Evolutionary conservation across 768 basidiomycete species (phyloP).

Genomic region (Pholiota microspora): DNA sequence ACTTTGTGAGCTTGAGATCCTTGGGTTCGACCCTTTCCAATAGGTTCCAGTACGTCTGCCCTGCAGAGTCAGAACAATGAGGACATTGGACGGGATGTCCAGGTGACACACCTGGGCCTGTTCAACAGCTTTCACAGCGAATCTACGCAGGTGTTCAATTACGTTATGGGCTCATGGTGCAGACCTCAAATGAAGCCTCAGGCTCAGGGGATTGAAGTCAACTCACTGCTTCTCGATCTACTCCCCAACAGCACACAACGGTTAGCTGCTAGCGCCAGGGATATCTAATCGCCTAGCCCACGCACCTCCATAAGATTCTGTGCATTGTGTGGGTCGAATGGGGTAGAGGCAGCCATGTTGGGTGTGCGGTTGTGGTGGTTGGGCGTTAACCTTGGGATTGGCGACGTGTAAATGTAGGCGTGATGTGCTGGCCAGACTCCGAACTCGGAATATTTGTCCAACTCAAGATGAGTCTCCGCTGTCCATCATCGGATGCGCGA

Average conservation of each 20-base stretch:
- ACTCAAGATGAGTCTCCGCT: background rate
- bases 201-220: background rate
- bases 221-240: conserved; percentile 96
- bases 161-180: background rate
- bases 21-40: conserved; percentile 77
- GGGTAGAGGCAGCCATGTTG: conserved; percentile 17
- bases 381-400: background rate
- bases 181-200: background rate
- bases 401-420: background rate
- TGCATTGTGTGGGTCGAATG: conserved; percentile 88
- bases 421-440: background rate
- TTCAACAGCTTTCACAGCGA: conserved; percentile 94
- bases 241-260: background rate
- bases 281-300: background rate
- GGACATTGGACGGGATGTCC: background rate
- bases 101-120: conserved; percentile 78
- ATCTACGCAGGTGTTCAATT: conserved; percentile 41
- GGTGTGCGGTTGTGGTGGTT: background rate
- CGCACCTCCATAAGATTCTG: conserved; percentile 87
- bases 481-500: background rate
- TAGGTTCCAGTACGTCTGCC: conserved; percentile 92
- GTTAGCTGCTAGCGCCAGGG: background rate
- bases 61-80: background rate
- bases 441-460: background rate
- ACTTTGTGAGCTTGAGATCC: conserved; percentile 84